Evolutionary conservation across 2,329 filamentous ascomycete species (phyloP), one percentile per base, ranked within the genome.

Genomic region (Penicillium vulpinum): DNA sequence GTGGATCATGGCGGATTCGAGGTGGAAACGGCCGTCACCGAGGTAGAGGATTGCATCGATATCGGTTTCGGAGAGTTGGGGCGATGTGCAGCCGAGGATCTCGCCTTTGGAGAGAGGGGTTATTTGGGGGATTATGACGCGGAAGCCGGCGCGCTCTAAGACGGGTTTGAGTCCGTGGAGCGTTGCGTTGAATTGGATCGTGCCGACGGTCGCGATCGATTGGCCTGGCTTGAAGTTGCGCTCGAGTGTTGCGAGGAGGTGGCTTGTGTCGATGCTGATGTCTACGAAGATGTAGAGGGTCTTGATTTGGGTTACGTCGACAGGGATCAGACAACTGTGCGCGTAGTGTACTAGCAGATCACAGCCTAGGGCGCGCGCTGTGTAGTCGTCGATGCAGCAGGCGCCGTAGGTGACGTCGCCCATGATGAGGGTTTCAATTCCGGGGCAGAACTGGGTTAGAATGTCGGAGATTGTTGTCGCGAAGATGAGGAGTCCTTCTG

Each of bases 1-100:
- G 72, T 97, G 94, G 64, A 99, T 99, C 93, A 99, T 99, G 69
- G 95, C 93, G 69, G 91, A 95, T 76, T 99, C 94, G 41, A 99
- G 88, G 73, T 99, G 94, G 79, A 97, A 97, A 57, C 92, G 85
- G 13, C 92, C 92, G 70, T 97, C 92, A 45, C 92, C 92, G 15
- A 97, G 85, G 72, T 97, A 97, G 1, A 97, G 80, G 44, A 97
- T 88, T 61, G 91, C 76, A 70, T 96, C 90, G 22, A 92, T 85
- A 36, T 80, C 78, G 38, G 77, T 68, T n/a, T 78, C 70, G 15
- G 80, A 67, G n/a, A 93, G 80, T 22, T 83, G 83, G 0, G 94
- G 94, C 0, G 92, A 96, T 8, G 94, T 99, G 74, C 94, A 99
- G n/a, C 94, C 94, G 1, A 99, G 80, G 50, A 99, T 96, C 77